Percentiles rank a stretch among this genome's conserved stretches.
phyloP scores from a whole-genome alignment of 495 filamentous ascomycete genomes.

The Podospora didyma region DNA sequence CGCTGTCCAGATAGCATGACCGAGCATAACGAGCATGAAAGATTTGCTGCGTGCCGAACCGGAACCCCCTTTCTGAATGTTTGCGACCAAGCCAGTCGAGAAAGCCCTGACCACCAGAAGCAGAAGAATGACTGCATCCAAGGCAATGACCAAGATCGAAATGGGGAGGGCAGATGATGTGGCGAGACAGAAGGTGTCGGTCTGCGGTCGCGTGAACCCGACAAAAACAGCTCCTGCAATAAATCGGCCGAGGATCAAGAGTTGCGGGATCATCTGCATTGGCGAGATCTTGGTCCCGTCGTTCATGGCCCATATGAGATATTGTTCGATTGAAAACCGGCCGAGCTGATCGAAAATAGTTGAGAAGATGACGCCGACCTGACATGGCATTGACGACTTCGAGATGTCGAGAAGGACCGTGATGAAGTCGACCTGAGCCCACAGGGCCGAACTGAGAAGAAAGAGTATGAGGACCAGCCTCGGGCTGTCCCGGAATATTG shows the following conservation, averaged over 20 bases:
- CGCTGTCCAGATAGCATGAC: slow-evolving; percentile 46
- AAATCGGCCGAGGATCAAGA: slow-evolving; percentile 41
- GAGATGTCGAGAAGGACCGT: slow-evolving; percentile 39
- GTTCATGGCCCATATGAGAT: slow-evolving; percentile 45
- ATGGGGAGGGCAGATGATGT: slow-evolving; percentile 41
- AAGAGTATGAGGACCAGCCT: slow-evolving; percentile 60
- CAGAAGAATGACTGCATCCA: slow-evolving; percentile 44
- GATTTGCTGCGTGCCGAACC: slow-evolving; percentile 28
- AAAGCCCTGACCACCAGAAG: slow-evolving; percentile 35
- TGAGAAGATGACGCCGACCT: slow-evolving; percentile 44
- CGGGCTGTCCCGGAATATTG: slow-evolving; percentile 53
- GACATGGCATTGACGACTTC: slow-evolving; percentile 40
- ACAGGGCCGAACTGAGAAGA: slow-evolving; percentile 45
- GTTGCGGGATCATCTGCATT: slow-evolving; percentile 33
- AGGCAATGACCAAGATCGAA: slow-evolving; percentile 36
- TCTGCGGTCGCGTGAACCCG: slow-evolving; percentile 46
- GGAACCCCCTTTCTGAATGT: slow-evolving; percentile 15
- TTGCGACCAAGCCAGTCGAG: slow-evolving; percentile 22
- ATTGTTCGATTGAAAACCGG: slow-evolving; percentile 47
- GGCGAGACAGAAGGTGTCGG: slow-evolving; percentile 46
- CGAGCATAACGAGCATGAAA: slow-evolving; percentile 37
- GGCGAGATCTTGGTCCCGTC: slow-evolving; percentile 26
- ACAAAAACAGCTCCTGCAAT: slow-evolving; percentile 46
- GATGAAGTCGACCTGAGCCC: slow-evolving; percentile 48
- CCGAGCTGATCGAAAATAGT: slow-evolving; percentile 51